Conservation (phyloP, 257 asterid species). For the Solanum chmielewskii region DNA sequence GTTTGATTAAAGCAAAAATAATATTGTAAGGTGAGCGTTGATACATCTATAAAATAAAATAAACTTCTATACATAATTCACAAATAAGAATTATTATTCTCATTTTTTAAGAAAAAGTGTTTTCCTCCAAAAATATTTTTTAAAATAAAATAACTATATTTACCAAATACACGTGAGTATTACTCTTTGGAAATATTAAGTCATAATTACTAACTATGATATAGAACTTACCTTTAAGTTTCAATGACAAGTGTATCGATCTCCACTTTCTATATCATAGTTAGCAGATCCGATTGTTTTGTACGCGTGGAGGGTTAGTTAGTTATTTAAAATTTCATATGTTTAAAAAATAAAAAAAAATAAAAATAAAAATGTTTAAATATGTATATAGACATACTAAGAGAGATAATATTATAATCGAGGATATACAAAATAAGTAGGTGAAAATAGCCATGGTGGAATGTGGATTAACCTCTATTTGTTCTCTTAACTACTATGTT, state of each 20-base stretch:
- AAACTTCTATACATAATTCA: too few species aligned
- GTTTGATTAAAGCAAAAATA: not conserved
- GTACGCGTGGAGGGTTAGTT: not conserved
- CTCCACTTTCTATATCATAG: too few species aligned
- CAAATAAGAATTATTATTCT: too few species aligned
- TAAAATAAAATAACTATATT: too few species aligned
- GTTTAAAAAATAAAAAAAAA: not conserved
- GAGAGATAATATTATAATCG: not conserved
- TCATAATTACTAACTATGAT: too few species aligned
- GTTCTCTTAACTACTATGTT: not conserved
- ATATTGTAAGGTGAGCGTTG: not conserved
- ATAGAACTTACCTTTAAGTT: too few species aligned
- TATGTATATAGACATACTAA: accelerated
- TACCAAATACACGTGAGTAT: not conserved
- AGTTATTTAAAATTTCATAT: not conserved
- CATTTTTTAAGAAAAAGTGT: not conserved
- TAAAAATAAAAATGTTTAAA: accelerated
- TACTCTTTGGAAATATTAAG: not conserved
- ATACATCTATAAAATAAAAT: not conserved
- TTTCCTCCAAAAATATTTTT: not conserved
- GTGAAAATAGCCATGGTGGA: not conserved
- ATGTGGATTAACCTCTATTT: not conserved
- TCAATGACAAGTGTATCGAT: too few species aligned
- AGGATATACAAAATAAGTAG: not conserved
- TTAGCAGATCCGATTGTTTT: not conserved